Percentiles rank a stretch among this genome's conserved stretches.
Evolutionary conservation across 2,329 filamentous ascomycete genomes (phyloP).

Genomic region (Sclerotinia sclerotiorum): DNA sequence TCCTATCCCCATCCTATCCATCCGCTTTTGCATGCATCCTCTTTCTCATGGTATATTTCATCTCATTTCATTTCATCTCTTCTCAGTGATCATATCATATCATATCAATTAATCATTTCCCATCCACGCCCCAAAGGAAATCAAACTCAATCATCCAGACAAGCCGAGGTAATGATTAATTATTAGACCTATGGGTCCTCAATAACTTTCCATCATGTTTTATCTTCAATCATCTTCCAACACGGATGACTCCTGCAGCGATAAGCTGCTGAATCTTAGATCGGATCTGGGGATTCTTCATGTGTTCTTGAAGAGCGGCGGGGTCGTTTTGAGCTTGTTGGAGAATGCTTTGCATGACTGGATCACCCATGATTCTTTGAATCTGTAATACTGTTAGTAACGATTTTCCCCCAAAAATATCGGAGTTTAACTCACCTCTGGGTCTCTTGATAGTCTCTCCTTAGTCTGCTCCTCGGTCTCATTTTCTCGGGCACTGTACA

Average conservation of each 20-base stretch:
- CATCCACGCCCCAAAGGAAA: not conserved
- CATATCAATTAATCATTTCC: conserved; percentile 4
- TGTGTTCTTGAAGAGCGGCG: conserved; percentile 90
- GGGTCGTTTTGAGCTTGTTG: conserved; percentile 96
- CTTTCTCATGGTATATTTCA: conserved; percentile 15
- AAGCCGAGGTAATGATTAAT: conserved; percentile 9
- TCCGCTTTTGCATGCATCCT: conserved; percentile 5
- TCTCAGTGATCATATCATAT: not conserved
- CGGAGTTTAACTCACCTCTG: conserved; percentile 64
- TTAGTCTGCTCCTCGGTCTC: conserved; percentile 96
- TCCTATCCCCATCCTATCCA: not conserved
- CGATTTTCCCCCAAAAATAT: not conserved
- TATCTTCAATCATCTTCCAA: conserved; percentile 50
- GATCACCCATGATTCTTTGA: conserved; percentile 87
- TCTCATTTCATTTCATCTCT: conserved; percentile 2
- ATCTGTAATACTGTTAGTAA: conserved; percentile 52
- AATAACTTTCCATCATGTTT: conserved; percentile 8
- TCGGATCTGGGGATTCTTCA: conserved; percentile 84
- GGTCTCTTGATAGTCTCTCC: conserved; percentile 85
- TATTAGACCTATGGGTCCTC: not conserved
- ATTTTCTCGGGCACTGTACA: conserved; percentile 87
- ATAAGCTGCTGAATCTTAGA: conserved; percentile 71
- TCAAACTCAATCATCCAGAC: conserved; percentile 1
- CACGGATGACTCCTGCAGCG: conserved; percentile 78
- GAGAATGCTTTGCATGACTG: conserved; percentile 95